Conservation (phyloP, 768 basidiomycete species). For the Mycena sanguinolenta region DNA sequence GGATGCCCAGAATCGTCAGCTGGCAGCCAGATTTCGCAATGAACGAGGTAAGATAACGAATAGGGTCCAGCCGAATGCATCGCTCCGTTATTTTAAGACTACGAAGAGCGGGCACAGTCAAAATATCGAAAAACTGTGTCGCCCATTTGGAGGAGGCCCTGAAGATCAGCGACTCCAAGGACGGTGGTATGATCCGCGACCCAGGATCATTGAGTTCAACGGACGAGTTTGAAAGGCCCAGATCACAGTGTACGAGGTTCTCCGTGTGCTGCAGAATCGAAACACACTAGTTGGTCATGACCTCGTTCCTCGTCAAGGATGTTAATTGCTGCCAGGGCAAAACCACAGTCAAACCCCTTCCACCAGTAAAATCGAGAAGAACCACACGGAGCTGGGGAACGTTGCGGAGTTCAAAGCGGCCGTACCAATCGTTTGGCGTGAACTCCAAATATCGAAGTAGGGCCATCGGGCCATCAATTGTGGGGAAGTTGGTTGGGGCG, state of each 20-base stretch:
- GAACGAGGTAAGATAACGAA: background rate
- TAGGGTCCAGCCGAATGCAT: background rate
- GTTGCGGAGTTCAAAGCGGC: too few relatives aligned
- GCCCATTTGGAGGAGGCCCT: too few relatives aligned
- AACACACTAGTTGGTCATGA: background rate
- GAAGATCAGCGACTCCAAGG: background rate
- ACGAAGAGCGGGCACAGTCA: background rate
- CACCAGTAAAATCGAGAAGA: background rate
- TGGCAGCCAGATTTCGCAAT: background rate
- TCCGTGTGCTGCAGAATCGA: background rate
- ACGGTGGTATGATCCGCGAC: too few relatives aligned
- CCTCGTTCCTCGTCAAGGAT: background rate
- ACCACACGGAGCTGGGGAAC: background rate
- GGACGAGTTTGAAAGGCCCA: too few relatives aligned
- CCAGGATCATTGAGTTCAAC: background rate
- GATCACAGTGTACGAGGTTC: background rate
- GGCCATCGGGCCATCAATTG: too few relatives aligned
- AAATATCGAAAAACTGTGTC: background rate
- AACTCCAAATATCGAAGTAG: too few relatives aligned
- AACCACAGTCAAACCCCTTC: background rate
- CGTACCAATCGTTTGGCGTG: too few relatives aligned
- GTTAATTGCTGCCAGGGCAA: constrained; percentile 7
- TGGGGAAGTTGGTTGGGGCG: too few relatives aligned
- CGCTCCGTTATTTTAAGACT: background rate
- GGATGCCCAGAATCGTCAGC: background rate